These are phyloP conservation scores for Schizophyllum amplum DNA, from an alignment of 1,284 basidiomycete species.

Conservation along the genomic window DNA sequence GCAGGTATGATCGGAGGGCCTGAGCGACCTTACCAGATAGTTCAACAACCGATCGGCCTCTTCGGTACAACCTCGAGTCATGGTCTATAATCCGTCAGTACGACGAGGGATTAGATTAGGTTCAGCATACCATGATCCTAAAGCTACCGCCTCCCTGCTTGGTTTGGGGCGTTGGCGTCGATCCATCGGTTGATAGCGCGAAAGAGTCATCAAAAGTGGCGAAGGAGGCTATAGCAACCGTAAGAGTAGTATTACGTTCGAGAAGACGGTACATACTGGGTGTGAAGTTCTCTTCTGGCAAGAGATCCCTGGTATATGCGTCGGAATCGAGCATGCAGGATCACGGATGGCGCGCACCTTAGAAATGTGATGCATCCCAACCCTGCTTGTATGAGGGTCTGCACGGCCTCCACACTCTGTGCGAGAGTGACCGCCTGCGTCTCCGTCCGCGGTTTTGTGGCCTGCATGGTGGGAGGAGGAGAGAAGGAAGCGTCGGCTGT, in stretches of 20 bases:
- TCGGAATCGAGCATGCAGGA: constrained; percentile 3
- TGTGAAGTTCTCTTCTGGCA: constrained; percentile 76
- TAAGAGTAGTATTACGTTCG: constrained; percentile 7
- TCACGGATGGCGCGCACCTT: constrained; percentile 32
- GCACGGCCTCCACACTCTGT: constrained; percentile 59
- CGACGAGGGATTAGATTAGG: background rate
- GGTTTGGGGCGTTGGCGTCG: constrained; percentile 20
- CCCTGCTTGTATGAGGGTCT: constrained; percentile 64
- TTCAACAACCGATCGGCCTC: constrained; percentile 76
- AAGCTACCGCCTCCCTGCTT: constrained; percentile 42
- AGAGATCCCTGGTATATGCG: constrained; percentile 41
- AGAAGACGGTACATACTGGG: constrained; percentile 37
- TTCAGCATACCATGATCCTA: constrained; percentile 38
- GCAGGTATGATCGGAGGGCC: too few species aligned
- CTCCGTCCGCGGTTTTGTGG: constrained; percentile 16
- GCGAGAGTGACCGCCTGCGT: constrained; percentile 42
- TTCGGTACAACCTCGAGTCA: constrained; percentile 66
- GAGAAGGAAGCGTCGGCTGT: background rate
- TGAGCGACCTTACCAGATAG: too few species aligned
- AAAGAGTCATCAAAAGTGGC: constrained; percentile 40
- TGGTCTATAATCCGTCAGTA: constrained; percentile 34
- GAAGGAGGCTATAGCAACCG: constrained; percentile 38
- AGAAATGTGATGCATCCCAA: constrained; percentile 73
- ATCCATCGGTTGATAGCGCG: constrained; percentile 24
- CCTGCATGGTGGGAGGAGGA: constrained; percentile 11